Percentiles rank a stretch among this genome's conserved stretches.
phyloP scores from a whole-genome alignment of 768 basidiomycete genomes.

The Lactifluus echinatus region DNA sequence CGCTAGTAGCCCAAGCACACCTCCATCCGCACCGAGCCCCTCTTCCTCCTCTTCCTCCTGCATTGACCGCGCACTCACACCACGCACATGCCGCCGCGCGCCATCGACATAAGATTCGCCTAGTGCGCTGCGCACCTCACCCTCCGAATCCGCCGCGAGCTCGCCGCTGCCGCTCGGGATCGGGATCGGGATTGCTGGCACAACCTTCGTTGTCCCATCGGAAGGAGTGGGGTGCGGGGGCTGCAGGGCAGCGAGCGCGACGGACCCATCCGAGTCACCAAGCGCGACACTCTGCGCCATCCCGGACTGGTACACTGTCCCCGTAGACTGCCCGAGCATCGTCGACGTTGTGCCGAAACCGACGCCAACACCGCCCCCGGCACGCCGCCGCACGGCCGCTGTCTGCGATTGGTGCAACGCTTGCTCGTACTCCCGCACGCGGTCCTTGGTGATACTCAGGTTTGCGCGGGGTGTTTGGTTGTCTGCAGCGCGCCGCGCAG shows the following conservation, averaged over 20 bases:
- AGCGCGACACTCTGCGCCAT: constrained; percentile 66
- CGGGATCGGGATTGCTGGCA: background rate
- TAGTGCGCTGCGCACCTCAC: constrained; percentile 51
- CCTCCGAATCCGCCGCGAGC: constrained; percentile 34
- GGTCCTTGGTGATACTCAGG: constrained; percentile 29
- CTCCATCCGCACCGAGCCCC: constrained; percentile 67
- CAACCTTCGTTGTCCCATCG: background rate
- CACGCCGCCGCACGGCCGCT: constrained; percentile 38
- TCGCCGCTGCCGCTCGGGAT: constrained; percentile 17
- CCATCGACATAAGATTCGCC: constrained; percentile 76
- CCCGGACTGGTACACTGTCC: constrained; percentile 35
- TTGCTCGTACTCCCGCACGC: constrained; percentile 67
- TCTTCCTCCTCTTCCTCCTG: constrained; percentile 36
- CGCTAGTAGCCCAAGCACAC: constrained; percentile 76
- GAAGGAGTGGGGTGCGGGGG: background rate
- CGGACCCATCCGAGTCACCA: constrained; percentile 66
- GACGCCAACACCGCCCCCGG: constrained; percentile 23
- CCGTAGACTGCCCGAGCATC: constrained; percentile 29
- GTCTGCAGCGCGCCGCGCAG: constrained; percentile 7
- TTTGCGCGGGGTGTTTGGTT: constrained; percentile 8
- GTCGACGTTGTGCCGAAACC: constrained; percentile 34
- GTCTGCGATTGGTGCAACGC: constrained; percentile 63
- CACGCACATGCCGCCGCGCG: constrained; percentile 33
- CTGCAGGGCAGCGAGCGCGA: constrained; percentile 21
- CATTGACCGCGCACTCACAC: constrained; percentile 19